phyloP scores from a whole-genome alignment of 805 yeast genomes.

The Candida montana region DNA sequence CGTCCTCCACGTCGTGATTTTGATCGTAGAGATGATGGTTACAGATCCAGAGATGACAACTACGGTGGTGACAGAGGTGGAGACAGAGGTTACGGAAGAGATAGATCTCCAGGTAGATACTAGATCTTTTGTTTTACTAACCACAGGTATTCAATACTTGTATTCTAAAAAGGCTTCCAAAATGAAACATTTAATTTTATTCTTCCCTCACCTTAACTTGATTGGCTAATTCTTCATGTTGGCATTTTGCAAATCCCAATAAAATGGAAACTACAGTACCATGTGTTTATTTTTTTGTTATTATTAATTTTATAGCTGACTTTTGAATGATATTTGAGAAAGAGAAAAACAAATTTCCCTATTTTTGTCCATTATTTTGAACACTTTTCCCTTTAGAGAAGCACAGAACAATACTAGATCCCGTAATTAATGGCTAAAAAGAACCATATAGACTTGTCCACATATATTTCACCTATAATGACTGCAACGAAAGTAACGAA shows the following conservation, averaged over 20 bases:
- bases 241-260: no score
- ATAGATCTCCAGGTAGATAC: slow-evolving; percentile 75
- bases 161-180: background rate
- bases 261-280: no score
- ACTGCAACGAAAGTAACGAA: no score
- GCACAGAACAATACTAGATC: background rate
- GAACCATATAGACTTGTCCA: background rate
- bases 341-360: background rate
- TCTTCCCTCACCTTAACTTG: no score
- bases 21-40: slow-evolving; percentile 10
- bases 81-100: slow-evolving; percentile 48
- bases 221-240: no score
- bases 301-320: background rate
- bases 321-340: background rate
- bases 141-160: background rate
- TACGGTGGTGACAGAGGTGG: slow-evolving; percentile 31
- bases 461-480: no score
- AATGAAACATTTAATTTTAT: no score
- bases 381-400: background rate
- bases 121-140: slow-evolving; percentile 22
- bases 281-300: background rate
- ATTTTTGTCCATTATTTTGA: background rate
- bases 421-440: background rate
- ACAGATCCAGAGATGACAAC: slow-evolving; percentile 35
- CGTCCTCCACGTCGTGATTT: slow-evolving; percentile 13